These are phyloP conservation scores for Melampsora allii-populina DNA, from an alignment of 1,284 basidiomycete species.

Conservation along the genomic window DNA sequence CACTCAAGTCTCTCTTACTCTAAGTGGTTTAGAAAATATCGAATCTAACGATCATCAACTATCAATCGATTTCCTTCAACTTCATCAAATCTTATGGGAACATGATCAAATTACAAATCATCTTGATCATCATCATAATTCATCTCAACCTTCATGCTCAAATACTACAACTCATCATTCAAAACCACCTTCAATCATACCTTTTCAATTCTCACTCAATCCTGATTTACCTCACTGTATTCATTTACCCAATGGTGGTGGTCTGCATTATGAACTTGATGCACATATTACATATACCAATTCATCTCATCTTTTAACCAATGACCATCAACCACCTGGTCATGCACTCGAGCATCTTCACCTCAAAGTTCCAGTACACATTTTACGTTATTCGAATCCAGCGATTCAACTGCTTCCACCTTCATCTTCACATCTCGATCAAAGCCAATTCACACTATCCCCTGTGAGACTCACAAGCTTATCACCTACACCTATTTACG, in stretches of 20 bases:
- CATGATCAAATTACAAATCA: too few species aligned
- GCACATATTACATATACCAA: constrained; percentile 9
- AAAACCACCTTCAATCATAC: constrained; percentile 3
- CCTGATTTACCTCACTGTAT: constrained; percentile 24
- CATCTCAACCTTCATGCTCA: background rate
- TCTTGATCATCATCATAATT: background rate
- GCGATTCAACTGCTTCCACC: background rate
- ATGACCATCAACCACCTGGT: background rate
- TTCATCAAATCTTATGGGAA: background rate
- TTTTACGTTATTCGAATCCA: constrained; percentile 8
- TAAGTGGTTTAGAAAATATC: background rate
- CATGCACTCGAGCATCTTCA: background rate
- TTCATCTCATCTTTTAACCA: background rate
- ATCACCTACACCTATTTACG: constrained; percentile 20
- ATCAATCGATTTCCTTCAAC: background rate
- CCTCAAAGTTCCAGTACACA: constrained; percentile 18
- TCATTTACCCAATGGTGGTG: constrained; percentile 6
- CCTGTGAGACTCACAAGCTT: constrained; percentile 9
- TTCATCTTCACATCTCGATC: background rate
- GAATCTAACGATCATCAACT: background rate
- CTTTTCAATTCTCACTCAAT: constrained; percentile 19
- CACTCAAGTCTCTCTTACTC: background rate
- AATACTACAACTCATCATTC: background rate
- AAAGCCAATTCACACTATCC: background rate
- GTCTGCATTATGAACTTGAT: constrained; percentile 9